These are phyloP conservation scores for Aureobasidium sp. DNA, from an alignment of 2,329 filamentous ascomycete genomes.

Conservation along the genomic window DNA sequence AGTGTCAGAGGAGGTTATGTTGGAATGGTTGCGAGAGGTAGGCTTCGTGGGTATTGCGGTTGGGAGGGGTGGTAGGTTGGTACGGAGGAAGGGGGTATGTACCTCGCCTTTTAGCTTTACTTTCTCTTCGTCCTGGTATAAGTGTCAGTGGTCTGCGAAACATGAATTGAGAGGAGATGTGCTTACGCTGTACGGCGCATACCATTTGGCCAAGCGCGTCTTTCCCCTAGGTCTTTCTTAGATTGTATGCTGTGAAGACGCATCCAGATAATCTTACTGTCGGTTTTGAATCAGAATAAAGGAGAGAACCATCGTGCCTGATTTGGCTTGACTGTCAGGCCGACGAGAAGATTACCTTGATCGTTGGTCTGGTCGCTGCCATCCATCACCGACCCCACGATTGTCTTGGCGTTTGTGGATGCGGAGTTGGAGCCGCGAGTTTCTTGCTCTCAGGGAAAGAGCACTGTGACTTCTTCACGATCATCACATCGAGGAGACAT, in stretches of 20 bases:
- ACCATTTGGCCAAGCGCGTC: conserved; percentile 97
- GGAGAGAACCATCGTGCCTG: conserved; percentile 55
- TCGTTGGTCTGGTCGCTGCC: neutral
- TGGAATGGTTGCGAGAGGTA: neutral
- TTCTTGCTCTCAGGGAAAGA: neutral
- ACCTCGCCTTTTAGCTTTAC: conserved; percentile 98
- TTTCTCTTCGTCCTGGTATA: conserved; percentile 78
- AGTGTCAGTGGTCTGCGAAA: neutral
- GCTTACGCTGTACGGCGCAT: conserved; percentile 79
- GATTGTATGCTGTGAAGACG: neutral
- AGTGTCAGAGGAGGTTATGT: conserved; percentile 2
- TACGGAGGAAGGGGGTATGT: conserved; percentile 19
- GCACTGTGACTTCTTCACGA: neutral
- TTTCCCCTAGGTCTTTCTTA: conserved; percentile 62
- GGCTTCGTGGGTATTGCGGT: neutral
- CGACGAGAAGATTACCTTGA: neutral
- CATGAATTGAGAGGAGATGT: neutral
- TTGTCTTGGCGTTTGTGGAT: conserved; percentile 10
- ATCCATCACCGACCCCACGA: neutral
- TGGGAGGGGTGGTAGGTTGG: neutral
- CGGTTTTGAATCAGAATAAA: conserved; percentile 87
- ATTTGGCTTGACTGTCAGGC: neutral
- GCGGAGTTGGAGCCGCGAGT: neutral
- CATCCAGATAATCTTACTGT: conserved; percentile 47
- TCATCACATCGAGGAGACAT: neutral